These are phyloP conservation scores for Pholiota adiposa DNA, from an alignment of 1,284 basidiomycete species.

Conservation along the genomic window DNA sequence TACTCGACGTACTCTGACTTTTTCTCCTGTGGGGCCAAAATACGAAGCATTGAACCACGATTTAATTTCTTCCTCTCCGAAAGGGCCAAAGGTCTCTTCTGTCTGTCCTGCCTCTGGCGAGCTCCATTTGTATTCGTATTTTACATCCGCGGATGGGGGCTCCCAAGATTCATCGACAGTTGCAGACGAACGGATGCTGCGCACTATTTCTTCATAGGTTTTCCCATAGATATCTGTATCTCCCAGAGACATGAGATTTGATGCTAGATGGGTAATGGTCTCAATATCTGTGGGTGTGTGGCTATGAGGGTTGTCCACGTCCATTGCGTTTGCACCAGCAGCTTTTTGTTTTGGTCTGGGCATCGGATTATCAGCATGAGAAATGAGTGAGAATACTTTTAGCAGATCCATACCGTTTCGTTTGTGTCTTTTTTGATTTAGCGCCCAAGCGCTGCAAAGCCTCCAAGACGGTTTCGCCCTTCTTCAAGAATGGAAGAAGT, in stretches of 20 bases:
- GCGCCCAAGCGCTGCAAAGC: constrained; percentile 87
- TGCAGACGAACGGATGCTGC: constrained; percentile 71
- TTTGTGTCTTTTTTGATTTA: constrained; percentile 63
- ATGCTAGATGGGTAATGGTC: constrained; percentile 80
- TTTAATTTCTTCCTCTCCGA: constrained; percentile 73
- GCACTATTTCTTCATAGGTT: constrained; percentile 83
- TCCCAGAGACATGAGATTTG: constrained; percentile 80
- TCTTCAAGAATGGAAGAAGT: constrained; percentile 76
- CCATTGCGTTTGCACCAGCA: constrained; percentile 42
- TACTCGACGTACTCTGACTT: constrained; percentile 66
- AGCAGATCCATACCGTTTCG: constrained; percentile 31
- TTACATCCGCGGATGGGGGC: constrained; percentile 75
- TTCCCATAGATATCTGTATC: constrained; percentile 84
- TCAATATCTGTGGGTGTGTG: constrained; percentile 66
- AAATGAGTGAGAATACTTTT: constrained; percentile 3
- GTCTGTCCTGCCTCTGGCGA: constrained; percentile 50
- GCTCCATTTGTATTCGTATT: constrained; percentile 83
- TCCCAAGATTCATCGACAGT: constrained; percentile 71
- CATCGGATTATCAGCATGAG: constrained; percentile 12
- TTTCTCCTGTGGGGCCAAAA: constrained; percentile 75
- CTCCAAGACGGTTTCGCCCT: constrained; percentile 90
- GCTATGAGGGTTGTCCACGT: constrained; percentile 44
- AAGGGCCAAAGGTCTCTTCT: constrained; percentile 74
- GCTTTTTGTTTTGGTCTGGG: constrained; percentile 42
- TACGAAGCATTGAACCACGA: constrained; percentile 78